Percentiles rank a stretch among this genome's conserved stretches.
phyloP scores from a whole-genome alignment of 192 early-diverging fungal species.

The Linnemannia exigua region DNA sequence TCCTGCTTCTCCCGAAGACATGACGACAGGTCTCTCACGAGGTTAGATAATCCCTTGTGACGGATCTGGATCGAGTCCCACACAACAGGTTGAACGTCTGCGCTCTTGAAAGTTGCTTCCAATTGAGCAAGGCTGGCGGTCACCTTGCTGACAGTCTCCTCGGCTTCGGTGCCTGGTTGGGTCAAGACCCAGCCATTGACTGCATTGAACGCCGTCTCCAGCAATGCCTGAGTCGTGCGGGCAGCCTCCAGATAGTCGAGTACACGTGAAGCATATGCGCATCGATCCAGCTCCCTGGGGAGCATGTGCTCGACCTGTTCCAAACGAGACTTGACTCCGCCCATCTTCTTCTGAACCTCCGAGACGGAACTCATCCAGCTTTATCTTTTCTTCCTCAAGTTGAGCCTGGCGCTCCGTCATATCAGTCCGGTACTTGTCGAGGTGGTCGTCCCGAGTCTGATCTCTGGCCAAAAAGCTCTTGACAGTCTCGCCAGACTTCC shows the following conservation, averaged over 20 bases:
- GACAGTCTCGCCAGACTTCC: conserved; percentile 19
- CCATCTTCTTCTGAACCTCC: conserved; percentile 20
- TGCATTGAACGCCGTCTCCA: conserved; percentile 28
- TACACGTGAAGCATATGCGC: conserved; percentile 37
- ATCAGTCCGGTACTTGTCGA: conserved; percentile 17
- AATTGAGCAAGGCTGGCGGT: conserved; percentile 17
- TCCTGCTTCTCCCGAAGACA: conserved; percentile 39
- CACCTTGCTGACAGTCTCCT: conserved; percentile 17
- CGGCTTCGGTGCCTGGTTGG: conserved; percentile 25
- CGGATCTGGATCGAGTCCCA: conserved; percentile 53
- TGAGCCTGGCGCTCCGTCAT: conserved; percentile 10
- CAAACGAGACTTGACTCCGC: conserved; percentile 15
- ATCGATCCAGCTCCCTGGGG: conserved; percentile 27
- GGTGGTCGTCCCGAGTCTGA: conserved; percentile 15
- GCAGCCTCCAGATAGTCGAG: conserved; percentile 36
- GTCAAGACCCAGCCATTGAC: conserved; percentile 36
- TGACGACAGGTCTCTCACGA: conserved; percentile 33
- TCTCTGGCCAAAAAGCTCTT: conserved; percentile 34
- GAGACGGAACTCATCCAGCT: conserved; percentile 26
- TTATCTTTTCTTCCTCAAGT: conserved; percentile 39
- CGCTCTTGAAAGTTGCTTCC: conserved; percentile 27
- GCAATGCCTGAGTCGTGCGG: conserved; percentile 17
- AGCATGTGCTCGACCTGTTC: conserved; percentile 20
- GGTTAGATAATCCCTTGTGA: conserved; percentile 30
- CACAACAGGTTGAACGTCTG: conserved; percentile 15